Evolutionary conservation across 2,329 filamentous ascomycete genomes (phyloP).

Genomic region (Ceratocystis alfenasii): DNA sequence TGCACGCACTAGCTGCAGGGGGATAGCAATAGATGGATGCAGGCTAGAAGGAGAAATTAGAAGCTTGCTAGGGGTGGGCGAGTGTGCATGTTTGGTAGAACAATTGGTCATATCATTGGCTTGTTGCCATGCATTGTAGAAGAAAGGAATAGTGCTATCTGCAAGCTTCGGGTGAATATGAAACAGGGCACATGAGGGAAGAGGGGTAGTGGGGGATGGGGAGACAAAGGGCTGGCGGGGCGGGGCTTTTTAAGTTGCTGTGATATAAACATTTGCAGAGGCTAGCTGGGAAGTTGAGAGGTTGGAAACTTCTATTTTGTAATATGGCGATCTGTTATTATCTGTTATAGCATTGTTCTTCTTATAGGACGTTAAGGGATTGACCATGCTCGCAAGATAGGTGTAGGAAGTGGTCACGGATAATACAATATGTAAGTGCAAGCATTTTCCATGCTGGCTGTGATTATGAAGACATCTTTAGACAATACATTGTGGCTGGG

Average conservation of each 20-base stretch:
- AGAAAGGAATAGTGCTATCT: neutral
- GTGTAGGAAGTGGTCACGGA: no score
- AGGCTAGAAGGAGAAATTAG: slow-evolving; percentile 4
- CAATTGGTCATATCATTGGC: neutral
- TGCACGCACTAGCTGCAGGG: neutral
- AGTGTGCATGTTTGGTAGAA: neutral
- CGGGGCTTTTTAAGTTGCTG: neutral
- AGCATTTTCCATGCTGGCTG: neutral
- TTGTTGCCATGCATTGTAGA: neutral
- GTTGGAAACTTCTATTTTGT: neutral
- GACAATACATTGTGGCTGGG: slow-evolving; percentile 2
- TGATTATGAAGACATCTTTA: neutral
- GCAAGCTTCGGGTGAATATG: neutral
- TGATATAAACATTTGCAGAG: neutral
- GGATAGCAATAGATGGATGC: neutral
- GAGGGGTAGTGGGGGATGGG: neutral
- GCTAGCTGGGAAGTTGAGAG: neutral
- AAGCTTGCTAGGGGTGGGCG: neutral
- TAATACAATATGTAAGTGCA: neutral
- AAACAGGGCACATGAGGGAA: neutral
- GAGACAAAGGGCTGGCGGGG: neutral
- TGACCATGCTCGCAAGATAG: neutral
- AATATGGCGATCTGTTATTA: neutral
- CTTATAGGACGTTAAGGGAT: neutral
- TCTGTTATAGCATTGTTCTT: neutral